These are phyloP conservation scores for Pythium periplocum DNA, from an alignment of 352 stramenopile genomes.

Conservation along the genomic window DNA sequence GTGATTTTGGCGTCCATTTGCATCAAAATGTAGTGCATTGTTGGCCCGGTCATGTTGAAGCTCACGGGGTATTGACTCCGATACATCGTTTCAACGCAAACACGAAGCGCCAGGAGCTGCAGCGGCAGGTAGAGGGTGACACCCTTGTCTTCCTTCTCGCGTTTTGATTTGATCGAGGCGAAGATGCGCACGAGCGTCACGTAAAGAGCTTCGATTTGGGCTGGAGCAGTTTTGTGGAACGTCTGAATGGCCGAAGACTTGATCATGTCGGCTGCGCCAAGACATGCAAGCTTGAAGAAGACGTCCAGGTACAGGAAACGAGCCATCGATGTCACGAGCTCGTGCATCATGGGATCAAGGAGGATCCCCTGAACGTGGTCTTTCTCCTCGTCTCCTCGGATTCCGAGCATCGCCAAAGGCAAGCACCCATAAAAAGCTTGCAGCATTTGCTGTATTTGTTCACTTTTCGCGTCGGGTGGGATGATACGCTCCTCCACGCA, in stretches of 20 bases:
- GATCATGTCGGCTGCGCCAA: conserved; percentile 14
- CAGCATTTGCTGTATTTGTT: conserved; percentile 40
- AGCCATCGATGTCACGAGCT: conserved; percentile 30
- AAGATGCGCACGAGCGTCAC: conserved; percentile 37
- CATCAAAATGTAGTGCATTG: conserved; percentile 39
- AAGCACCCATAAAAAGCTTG: conserved; percentile 37
- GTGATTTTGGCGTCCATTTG: conserved; percentile 36
- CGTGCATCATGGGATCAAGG: conserved; percentile 18
- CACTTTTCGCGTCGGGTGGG: conserved; percentile 20
- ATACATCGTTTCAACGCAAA: conserved; percentile 57
- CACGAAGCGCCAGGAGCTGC: conserved; percentile 48
- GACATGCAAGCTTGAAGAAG: conserved; percentile 31
- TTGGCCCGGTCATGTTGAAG: conserved; percentile 27
- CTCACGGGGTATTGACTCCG: conserved; percentile 56
- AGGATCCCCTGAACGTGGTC: conserved; percentile 26
- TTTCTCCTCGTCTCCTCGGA: conserved; percentile 25
- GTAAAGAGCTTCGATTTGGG: conserved; percentile 36
- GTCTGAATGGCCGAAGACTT: conserved; percentile 12
- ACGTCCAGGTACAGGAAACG: conserved; percentile 40
- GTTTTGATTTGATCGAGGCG: conserved; percentile 16
- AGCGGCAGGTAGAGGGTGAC: conserved; percentile 40
- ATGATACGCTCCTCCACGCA: conserved; percentile 37
- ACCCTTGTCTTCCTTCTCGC: conserved; percentile 21
- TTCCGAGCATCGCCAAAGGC: conserved; percentile 35
- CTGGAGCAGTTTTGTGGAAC: conserved; percentile 14